These are phyloP conservation scores for Saturnispora mendoncae DNA, from an alignment of 805 yeast species.

Conservation along the genomic window DNA sequence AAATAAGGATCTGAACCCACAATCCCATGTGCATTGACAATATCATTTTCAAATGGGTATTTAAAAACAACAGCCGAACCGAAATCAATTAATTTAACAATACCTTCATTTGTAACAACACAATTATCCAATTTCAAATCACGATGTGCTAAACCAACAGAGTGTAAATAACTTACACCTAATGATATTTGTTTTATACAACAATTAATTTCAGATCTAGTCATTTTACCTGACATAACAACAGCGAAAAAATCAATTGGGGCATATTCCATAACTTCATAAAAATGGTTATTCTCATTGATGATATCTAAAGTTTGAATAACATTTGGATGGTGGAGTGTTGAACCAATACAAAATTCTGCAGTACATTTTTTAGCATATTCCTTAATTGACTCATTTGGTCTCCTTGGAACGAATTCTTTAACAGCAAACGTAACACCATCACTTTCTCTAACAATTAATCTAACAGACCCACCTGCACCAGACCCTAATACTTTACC, in stretches of 20 bases:
- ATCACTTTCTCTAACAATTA: slow-evolving; percentile 60
- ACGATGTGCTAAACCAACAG: slow-evolving; percentile 73
- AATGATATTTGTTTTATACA: slow-evolving; percentile 65
- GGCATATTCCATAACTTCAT: slow-evolving; percentile 79
- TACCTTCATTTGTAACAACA: slow-evolving; percentile 65
- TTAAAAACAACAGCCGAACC: slow-evolving; percentile 79
- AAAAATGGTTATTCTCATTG: slow-evolving; percentile 59
- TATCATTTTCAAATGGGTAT: slow-evolving; percentile 58
- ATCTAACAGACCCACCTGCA: slow-evolving; percentile 81
- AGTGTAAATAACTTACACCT: slow-evolving; percentile 68
- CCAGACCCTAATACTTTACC: slow-evolving; percentile 77
- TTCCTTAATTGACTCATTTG: slow-evolving; percentile 63
- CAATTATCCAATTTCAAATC: slow-evolving; percentile 80
- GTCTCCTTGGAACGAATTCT: slow-evolving; percentile 65
- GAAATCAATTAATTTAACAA: slow-evolving; percentile 70
- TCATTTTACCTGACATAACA: slow-evolving; percentile 79
- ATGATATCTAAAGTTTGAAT: slow-evolving; percentile 72
- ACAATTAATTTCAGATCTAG: slow-evolving; percentile 73
- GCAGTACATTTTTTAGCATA: slow-evolving; percentile 83
- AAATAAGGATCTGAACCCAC: slow-evolving; percentile 83
- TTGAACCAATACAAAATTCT: slow-evolving; percentile 81
- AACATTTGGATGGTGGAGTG: slow-evolving; percentile 72
- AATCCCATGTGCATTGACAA: slow-evolving; percentile 60
- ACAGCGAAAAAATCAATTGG: slow-evolving; percentile 80
- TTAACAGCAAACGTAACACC: slow-evolving; percentile 73